Evolutionary conservation across 208 protist species (phyloP).

Genomic region (Trypanosoma conorhini): DNA sequence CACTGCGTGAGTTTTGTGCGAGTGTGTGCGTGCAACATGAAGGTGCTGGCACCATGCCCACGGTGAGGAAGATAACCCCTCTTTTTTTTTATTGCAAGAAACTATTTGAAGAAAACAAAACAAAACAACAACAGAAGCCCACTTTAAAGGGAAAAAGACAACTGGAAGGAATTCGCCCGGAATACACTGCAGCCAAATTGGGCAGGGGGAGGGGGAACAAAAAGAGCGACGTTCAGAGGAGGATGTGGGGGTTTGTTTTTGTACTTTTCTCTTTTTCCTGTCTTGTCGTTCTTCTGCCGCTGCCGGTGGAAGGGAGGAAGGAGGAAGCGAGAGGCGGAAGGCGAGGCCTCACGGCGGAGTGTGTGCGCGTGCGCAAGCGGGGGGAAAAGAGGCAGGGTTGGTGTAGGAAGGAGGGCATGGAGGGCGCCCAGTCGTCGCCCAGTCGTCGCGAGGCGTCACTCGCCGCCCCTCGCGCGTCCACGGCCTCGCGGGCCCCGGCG

Average conservation of each 20-base stretch:
- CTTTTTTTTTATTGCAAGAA: neutral
- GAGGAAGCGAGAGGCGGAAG: neutral
- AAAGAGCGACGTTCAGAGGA: neutral
- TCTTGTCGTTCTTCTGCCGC: neutral
- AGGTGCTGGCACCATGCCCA: neutral
- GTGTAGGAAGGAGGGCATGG: neutral
- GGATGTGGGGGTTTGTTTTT: neutral
- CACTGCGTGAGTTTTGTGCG: neutral
- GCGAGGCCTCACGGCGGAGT: neutral
- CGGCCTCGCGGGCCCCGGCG: neutral
- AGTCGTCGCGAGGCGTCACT: neutral
- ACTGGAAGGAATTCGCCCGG: neutral
- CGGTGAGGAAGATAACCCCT: neutral
- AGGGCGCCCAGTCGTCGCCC: neutral
- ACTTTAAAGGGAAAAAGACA: neutral
- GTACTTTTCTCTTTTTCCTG: neutral
- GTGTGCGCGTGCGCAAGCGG: too few species aligned
- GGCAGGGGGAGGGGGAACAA: neutral
- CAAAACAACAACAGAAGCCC: too few species aligned
- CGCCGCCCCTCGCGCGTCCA: neutral
- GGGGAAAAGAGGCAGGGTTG: neutral
- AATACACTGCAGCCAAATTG: neutral
- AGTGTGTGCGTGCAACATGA: neutral
- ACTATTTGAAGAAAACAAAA: neutral
- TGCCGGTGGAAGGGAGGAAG: too few species aligned